A percentile compares a stretch with the other conserved stretches of the same genome.
Evolutionary conservation across 441 rosid genomes (phyloP).

Genomic region (Rhodomyrtus psidioides): DNA sequence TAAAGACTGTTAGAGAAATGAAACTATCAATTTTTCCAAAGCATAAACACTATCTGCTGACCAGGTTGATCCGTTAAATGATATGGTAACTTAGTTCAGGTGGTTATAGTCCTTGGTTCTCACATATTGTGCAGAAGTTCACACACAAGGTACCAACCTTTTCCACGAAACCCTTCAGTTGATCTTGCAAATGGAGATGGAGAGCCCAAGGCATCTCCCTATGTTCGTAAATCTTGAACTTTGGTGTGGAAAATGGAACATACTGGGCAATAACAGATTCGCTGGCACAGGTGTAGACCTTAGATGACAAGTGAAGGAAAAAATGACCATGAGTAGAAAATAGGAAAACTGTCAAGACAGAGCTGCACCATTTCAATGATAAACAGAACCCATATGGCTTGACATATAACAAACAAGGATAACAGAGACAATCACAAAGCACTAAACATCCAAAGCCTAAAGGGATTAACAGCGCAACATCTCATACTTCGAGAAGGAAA

Average conservation of each 20-base stretch:
- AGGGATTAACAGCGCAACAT: neutral
- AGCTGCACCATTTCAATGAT: neutral
- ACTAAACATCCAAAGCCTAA: neutral
- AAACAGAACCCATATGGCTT: neutral
- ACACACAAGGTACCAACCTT: conserved; percentile 29
- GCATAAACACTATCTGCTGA: neutral
- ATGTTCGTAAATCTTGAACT: conserved; percentile 41
- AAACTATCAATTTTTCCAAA: neutral
- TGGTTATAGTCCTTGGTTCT: neutral
- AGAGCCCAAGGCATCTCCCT: conserved; percentile 21
- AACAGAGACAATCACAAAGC: neutral
- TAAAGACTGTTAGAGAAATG: neutral
- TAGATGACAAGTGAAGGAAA: conserved; percentile 8
- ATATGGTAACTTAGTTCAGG: neutral
- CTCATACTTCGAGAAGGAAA: neutral
- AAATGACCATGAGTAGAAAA: neutral
- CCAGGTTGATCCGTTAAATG: neutral
- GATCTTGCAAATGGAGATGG: conserved; percentile 11
- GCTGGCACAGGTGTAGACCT: conserved; percentile 70
- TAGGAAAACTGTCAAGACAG: neutral
- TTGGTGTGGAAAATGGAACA: conserved; percentile 57
- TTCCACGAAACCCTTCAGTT: conserved; percentile 25
- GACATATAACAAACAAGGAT: neutral
- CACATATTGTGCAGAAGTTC: neutral
- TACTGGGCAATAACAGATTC: conserved; percentile 55